Base-by-base conservation (phyloP, 2,329 filamentous ascomycete genomes). In the Hymenoscyphus fraxineus region DNA sequence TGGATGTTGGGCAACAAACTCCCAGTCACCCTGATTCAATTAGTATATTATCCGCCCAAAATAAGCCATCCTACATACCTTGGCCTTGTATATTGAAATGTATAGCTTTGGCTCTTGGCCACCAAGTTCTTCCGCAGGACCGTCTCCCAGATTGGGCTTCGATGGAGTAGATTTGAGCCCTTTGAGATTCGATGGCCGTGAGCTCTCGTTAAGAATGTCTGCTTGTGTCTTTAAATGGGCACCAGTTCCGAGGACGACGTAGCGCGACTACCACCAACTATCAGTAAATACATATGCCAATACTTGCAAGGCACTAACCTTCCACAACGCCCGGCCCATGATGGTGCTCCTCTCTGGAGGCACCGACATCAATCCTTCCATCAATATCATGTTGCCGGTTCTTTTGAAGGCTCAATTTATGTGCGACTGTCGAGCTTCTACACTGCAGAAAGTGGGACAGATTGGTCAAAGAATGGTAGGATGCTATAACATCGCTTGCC, bases 191-290 rank as follows among this genome's bases (percentile, higher is more conserved):
- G 65, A 56, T 41, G 66, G 61, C 31, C 58, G 64, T 16, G 58
- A 62, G 39, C 58, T 59, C 40, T 68, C 64, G 19, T 64, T 60
- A 31, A 61, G 62, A 65, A 70, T 73, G 66, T 88, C 85, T 55
- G 84, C 82, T 79, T 84, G 66, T 74, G 75, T 68, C 74, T 78
- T 67, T 75, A 75, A 58, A 78, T 59, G 78, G 61, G 75, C 76
- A 64, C 75, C 75, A n/a, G 76, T 76, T 63, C 84, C 84, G 64
- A 88, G 77, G 64, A 86, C 79, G 58, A 88, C 81, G 74, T 85
- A 87, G 75, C 86, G 85, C 72, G 81, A 71, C 85, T 88, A 73
- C 44, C 69, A 57, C 44, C 22, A 59, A 59, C 16, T 63, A 9
- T 44, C 32, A 59, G 47, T 64, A 51, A 9, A 31, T 13, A 32